A percentile compares a stretch with the other conserved stretches of the same genome.
Conservation (phyloP, 1,284 basidiomycete species). For the Puccinia polysora region DNA sequence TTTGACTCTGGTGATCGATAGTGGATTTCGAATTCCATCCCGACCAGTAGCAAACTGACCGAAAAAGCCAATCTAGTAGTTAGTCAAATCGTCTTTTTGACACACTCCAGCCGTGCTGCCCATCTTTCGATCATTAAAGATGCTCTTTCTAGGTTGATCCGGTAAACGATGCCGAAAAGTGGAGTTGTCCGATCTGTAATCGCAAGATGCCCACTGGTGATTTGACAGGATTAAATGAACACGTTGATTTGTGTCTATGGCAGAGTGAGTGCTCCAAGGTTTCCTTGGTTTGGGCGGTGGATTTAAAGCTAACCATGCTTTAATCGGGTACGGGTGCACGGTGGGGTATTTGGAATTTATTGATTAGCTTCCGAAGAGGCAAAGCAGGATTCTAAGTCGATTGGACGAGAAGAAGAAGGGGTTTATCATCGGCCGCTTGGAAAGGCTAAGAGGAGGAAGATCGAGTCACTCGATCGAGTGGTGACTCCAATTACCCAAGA, state of each 20-base stretch:
- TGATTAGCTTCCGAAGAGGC: conserved; percentile 11
- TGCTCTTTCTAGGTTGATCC: background rate
- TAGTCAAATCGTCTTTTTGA: background rate
- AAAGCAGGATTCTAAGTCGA: background rate
- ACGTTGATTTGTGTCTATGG: conserved; percentile 27
- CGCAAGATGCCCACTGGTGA: background rate
- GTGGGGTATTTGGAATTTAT: background rate
- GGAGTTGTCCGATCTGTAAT: conserved; percentile 24
- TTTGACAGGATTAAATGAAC: conserved; percentile 12
- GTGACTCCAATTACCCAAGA: background rate
- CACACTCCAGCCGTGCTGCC: no score
- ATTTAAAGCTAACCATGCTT: no score
- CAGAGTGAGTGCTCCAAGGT: conserved; percentile 19
- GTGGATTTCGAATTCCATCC: conserved; percentile 16
- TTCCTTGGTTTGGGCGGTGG: no score
- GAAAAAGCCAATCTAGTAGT: background rate
- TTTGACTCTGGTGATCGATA: background rate
- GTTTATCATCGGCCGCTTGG: background rate
- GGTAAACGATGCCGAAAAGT: background rate
- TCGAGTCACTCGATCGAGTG: background rate
- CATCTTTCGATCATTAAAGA: background rate
- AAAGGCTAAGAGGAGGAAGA: background rate
- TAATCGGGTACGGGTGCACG: background rate
- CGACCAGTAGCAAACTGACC: background rate
- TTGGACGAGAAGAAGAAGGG: background rate